Percentiles rank a stretch among this genome's conserved stretches.
These are phyloP conservation scores for Neofusicoccum sp. DNA, from an alignment of 2,329 filamentous ascomycete genomes.

Conservation along the genomic window DNA sequence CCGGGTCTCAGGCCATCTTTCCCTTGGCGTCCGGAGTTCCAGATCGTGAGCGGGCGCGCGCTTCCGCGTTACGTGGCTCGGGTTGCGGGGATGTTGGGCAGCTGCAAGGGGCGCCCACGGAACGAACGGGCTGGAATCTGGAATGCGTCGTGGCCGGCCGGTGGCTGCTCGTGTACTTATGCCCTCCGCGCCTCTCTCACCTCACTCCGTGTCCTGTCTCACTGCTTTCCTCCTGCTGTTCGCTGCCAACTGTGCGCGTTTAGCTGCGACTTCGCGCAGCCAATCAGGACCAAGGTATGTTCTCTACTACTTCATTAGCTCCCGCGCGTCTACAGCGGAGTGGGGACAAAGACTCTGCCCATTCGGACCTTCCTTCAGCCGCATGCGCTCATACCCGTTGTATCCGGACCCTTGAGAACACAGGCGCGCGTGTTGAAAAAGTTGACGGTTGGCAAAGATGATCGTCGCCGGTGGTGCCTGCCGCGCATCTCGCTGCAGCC, in stretches of 20 bases:
- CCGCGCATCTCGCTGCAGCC: background rate
- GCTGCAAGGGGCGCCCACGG: constrained; percentile 9
- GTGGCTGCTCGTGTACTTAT: background rate
- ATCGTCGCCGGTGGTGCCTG: background rate
- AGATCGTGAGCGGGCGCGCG: background rate
- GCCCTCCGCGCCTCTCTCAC: background rate
- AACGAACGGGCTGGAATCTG: constrained; percentile 8
- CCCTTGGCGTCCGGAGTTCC: background rate
- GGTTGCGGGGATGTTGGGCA: constrained; percentile 3
- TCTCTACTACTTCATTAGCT: background rate
- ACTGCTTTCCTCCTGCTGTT: background rate
- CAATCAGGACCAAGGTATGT: background rate
- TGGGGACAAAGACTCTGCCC: background rate
- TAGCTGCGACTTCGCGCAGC: background rate
- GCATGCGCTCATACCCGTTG: background rate
- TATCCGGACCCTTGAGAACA: background rate
- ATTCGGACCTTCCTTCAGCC: background rate
- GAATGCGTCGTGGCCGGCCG: background rate
- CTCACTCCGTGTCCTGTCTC: background rate
- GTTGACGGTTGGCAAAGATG: background rate
- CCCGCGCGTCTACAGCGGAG: background rate
- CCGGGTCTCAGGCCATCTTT: background rate
- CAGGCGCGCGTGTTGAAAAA: background rate
- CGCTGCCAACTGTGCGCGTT: background rate
- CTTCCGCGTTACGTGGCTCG: background rate